These are phyloP conservation scores for Beauveria pseudobassiana DNA, from an alignment of 2,329 filamentous ascomycete species.

Conservation along the genomic window DNA sequence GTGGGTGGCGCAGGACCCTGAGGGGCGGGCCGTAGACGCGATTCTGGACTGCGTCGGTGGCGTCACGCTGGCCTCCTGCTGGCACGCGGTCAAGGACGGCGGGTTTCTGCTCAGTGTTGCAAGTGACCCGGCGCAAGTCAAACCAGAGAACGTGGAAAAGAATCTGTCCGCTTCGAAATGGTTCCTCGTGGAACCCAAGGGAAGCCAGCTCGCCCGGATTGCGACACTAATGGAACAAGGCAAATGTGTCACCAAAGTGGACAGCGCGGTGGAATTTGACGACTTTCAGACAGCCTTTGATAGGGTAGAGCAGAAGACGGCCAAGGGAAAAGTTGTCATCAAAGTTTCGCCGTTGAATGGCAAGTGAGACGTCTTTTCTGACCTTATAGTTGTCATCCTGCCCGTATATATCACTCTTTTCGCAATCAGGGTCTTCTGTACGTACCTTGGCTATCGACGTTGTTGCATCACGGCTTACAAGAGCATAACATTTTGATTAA, in stretches of 20 bases:
- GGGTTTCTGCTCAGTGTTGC: constrained; percentile 28
- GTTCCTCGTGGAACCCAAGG: constrained; percentile 31
- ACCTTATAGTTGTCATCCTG: too few relatives aligned
- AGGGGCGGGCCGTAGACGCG: constrained; percentile 23
- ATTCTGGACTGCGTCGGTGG: constrained; percentile 32
- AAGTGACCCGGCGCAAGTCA: constrained; percentile 21
- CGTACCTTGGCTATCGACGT: too few relatives aligned
- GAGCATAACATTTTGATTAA: too few relatives aligned
- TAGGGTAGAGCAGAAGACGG: constrained; percentile 25
- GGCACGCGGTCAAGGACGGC: constrained; percentile 27
- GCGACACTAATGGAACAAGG: constrained; percentile 26
- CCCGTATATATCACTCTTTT: too few relatives aligned
- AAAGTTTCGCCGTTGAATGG: constrained; percentile 17
- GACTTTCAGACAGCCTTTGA: constrained; percentile 31
- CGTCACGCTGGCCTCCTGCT: constrained; percentile 23
- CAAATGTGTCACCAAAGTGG: constrained; percentile 26
- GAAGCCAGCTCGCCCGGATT: constrained; percentile 28
- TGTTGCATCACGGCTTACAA: too few relatives aligned
- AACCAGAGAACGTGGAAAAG: constrained; percentile 24
- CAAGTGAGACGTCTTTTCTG: too few relatives aligned
- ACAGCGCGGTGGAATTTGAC: constrained; percentile 31
- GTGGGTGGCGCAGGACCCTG: constrained; percentile 24
- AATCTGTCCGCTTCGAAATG: constrained; percentile 23
- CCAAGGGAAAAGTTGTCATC: constrained; percentile 34
- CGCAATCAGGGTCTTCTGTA: too few relatives aligned